Evolutionary conservation across 2,329 filamentous ascomycete species (phyloP).

Genomic region (Pseudogymnoascus sp.): DNA sequence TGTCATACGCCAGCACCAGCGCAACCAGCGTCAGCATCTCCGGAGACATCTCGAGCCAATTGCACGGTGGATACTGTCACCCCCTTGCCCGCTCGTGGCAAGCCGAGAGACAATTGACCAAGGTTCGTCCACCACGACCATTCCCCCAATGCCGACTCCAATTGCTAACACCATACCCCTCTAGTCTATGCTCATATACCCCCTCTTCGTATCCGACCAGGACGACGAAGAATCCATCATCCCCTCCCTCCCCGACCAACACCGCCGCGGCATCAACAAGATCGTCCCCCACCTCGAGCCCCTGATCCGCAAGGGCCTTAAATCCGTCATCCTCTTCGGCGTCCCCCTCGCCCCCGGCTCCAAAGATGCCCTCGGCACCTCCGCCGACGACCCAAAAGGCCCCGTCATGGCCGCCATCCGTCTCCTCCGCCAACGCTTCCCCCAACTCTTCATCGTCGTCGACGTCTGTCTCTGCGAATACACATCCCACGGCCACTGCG

Average conservation of each 20-base stretch:
- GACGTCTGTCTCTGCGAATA: constrained; percentile 99
- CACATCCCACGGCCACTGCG: constrained; percentile 95
- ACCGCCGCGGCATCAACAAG: constrained; percentile 80
- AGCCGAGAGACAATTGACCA: constrained; percentile 75
- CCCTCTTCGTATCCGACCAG: constrained; percentile 89
- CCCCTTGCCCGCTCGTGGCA: constrained; percentile 75
- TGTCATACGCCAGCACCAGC: constrained; percentile 58
- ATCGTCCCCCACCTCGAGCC: constrained; percentile 77
- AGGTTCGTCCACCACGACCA: constrained; percentile 43
- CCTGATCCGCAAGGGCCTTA: constrained; percentile 80
- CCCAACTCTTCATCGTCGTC: constrained; percentile 79
- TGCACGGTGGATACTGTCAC: constrained; percentile 76
- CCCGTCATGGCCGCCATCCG: constrained; percentile 85
- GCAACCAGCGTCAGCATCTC: constrained; percentile 63
- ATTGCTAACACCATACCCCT: background rate
- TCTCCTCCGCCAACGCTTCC: constrained; percentile 75
- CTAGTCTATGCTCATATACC: constrained; percentile 97
- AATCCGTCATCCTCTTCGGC: constrained; percentile 91
- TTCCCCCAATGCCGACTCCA: background rate
- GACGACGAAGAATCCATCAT: constrained; percentile 88
- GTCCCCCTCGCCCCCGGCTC: constrained; percentile 72
- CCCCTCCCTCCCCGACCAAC: constrained; percentile 82
- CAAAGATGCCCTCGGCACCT: constrained; percentile 87
- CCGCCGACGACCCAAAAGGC: constrained; percentile 85
- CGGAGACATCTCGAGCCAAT: constrained; percentile 72